phyloP scores from a whole-genome alignment of 2,329 filamentous ascomycete genomes.

The Pseudocercospora vitis region DNA sequence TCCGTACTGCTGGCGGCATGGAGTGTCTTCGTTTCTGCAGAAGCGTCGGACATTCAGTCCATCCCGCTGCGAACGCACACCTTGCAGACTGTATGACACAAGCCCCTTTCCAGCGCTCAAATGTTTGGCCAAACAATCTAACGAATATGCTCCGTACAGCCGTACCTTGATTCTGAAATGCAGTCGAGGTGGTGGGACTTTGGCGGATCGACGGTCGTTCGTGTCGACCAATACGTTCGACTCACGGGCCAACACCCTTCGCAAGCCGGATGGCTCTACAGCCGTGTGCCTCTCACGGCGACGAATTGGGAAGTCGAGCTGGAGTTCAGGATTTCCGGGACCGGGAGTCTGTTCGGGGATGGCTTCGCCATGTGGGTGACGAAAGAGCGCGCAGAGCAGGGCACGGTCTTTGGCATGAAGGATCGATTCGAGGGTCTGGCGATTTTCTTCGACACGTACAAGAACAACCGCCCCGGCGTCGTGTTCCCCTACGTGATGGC shows the following conservation, averaged over 20 bases:
- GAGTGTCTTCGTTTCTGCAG: constrained; percentile 30
- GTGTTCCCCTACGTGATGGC: constrained; percentile 99
- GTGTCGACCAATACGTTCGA: constrained; percentile 78
- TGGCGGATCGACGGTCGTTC: constrained; percentile 88
- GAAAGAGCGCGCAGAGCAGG: constrained; percentile 78
- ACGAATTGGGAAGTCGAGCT: constrained; percentile 99
- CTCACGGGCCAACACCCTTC: constrained; percentile 88
- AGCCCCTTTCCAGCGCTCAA: no score
- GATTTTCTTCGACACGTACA: constrained; percentile 97
- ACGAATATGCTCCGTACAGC: constrained; percentile 57
- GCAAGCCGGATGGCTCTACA: constrained; percentile 91
- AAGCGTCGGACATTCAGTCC: constrained; percentile 37
- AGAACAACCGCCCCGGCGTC: constrained; percentile 94
- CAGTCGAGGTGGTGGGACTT: constrained; percentile 99
- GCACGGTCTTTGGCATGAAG: constrained; percentile 81
- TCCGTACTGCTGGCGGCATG: constrained; percentile 38
- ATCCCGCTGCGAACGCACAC: constrained; percentile 40
- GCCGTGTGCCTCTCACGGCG: constrained; percentile 87
- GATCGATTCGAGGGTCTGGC: constrained; percentile 93
- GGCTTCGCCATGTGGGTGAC: constrained; percentile 98
- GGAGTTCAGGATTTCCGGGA: constrained; percentile 90
- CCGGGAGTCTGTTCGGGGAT: constrained; percentile 88
- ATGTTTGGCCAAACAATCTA: not conserved
- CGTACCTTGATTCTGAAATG: constrained; percentile 97
- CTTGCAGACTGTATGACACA: constrained; percentile 32